Conservation (phyloP, 1,139 yeast genomes). For the Nadsonia commutata region DNA sequence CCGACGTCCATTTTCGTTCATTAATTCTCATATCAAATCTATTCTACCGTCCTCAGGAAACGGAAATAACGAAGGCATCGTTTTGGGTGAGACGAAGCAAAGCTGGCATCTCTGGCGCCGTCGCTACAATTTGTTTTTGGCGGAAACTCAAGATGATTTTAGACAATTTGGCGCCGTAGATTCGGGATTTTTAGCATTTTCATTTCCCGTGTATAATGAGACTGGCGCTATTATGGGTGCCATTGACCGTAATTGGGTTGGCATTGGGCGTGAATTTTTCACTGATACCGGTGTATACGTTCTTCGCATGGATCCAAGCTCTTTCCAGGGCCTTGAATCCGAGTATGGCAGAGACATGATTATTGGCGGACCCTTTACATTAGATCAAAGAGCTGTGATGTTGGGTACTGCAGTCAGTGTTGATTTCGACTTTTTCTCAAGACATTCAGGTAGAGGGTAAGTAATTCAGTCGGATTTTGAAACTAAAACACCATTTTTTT, state of each 20-base stretch:
- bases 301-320: constrained; percentile 63
- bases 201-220: constrained; percentile 59
- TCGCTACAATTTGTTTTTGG: constrained; percentile 53
- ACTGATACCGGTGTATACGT: constrained; percentile 92
- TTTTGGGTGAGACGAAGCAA: constrained; percentile 76
- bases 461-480: constrained; percentile 5
- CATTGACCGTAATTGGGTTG: constrained; percentile 90
- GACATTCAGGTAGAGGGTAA: constrained; percentile 54
- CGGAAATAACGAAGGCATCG: constrained; percentile 28
- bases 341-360: constrained; percentile 17
- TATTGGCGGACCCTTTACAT: constrained; percentile 32
- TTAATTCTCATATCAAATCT: constrained; percentile 76
- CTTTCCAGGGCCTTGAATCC: constrained; percentile 27
- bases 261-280: constrained; percentile 78
- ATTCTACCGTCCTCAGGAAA: constrained; percentile 37
- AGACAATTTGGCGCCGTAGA: constrained; percentile 75
- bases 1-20: constrained; percentile 65
- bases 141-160: constrained; percentile 26
- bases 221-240: constrained; percentile 48
- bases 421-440: constrained; percentile 87
- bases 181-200: constrained; percentile 75
- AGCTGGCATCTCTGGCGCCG: constrained; percentile 94
- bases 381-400: constrained; percentile 76
- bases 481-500: no score
- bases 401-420: constrained; percentile 80